Conservation (phyloP, 2,329 filamentous ascomycete genomes). For the Parastagonospora avenae region DNA sequence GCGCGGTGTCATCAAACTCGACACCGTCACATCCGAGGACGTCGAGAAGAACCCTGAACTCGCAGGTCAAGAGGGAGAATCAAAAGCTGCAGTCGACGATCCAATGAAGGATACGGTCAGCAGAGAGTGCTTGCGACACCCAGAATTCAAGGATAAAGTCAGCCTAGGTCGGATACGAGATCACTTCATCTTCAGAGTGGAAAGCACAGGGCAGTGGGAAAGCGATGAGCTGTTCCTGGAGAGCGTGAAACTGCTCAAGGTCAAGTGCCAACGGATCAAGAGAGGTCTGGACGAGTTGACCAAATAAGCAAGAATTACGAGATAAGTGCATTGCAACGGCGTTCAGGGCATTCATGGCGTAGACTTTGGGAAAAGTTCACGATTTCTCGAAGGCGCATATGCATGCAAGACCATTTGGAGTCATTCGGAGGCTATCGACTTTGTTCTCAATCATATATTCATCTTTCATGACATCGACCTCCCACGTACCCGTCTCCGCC, state of each 20-base stretch:
- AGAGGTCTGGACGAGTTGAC: constrained; percentile 64
- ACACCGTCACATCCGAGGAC: constrained; percentile 72
- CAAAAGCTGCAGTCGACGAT: constrained; percentile 85
- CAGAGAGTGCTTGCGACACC: constrained; percentile 87
- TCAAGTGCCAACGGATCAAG: constrained; percentile 78
- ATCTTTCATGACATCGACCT: too few relatives aligned
- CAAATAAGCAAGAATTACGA: constrained; percentile 12
- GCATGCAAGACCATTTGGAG: background rate
- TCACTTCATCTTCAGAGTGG: constrained; percentile 96
- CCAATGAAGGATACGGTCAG: constrained; percentile 95
- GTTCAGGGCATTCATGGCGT: constrained; percentile 22
- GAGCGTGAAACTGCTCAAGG: constrained; percentile 80
- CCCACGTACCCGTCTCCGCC: too few relatives aligned
- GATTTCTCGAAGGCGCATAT: constrained; percentile 21
- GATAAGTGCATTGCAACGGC: constrained; percentile 30
- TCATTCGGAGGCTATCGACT: background rate
- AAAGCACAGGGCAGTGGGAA: constrained; percentile 94
- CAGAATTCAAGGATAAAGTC: constrained; percentile 94
- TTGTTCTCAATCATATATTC: background rate
- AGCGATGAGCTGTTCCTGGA: constrained; percentile 94
- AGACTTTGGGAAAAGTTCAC: constrained; percentile 21
- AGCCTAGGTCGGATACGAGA: constrained; percentile 88
- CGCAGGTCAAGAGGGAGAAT: constrained; percentile 75
- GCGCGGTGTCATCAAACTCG: constrained; percentile 80
- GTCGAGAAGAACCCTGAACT: constrained; percentile 66